Evolutionary conservation across 768 basidiomycete genomes (phyloP), one percentile per base, ranked within the genome.

Genomic region (Suillus lakei): DNA sequence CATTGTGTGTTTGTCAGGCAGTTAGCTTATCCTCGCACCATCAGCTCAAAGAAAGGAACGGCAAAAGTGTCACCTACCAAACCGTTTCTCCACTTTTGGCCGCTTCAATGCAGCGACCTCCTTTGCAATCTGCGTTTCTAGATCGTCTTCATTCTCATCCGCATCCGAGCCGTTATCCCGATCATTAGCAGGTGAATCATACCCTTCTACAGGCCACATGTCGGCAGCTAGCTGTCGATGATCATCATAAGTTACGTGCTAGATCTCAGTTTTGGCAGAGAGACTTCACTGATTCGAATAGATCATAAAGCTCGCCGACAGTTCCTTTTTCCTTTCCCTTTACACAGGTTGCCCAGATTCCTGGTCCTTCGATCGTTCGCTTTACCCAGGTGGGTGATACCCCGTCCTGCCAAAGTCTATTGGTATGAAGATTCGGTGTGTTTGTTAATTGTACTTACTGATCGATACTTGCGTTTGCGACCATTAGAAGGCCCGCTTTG

Each of bases 261-360:
- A 59, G 54, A 16, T 26, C n/a, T 64, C 23, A 48, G 30, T 5
- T 5, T 30, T 12, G 51, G 30, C 39, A 48, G 12, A 21, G 48
- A n/a, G 60, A 18, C 76, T 88, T 70, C 67, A 93, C 93, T 60
- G 84, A 84, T 65, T 93, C 91, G 62, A 95, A 92, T 12, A 95
- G 71, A 71, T 93, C 91, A 67, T 89, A 90, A 41, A 92, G 75
- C 72, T 95, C 93, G 43, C 89, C 87, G 5, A 92, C 85, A 0
- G 91, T 84, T 71, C 89, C 89, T 67, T 85, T 90, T 74, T 95
- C 94, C 69, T 90, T 95, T 23, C 93, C 93, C 74, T 90, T 92
- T 36, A 93, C 85, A 82, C 92, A 95, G 71, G 89, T 93, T 12
- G 87, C 91, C 93, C 93, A 95, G 23, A 95, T 79, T 21, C 93